Conservation (phyloP, 2,329 filamentous ascomycete species). For the Gaeumannomyces sp. region DNA sequence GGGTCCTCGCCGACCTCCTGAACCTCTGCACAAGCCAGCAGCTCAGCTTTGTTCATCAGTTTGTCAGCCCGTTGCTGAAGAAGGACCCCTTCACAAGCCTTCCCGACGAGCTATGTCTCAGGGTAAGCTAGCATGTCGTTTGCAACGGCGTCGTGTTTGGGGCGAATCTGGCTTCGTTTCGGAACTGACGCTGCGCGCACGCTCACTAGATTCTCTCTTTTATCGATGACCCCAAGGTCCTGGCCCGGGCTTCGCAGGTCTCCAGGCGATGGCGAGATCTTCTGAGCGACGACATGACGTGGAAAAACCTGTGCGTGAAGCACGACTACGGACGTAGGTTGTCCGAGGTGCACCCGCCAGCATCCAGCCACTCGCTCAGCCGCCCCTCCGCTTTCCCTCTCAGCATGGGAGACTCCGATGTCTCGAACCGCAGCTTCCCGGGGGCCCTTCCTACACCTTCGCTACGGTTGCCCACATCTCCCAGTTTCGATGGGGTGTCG, state of each 20-base stretch:
- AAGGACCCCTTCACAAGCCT: conserved; percentile 92
- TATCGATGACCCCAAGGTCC: conserved; percentile 91
- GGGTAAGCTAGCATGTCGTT: conserved; percentile 45
- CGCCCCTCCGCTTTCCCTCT: conserved; percentile 28
- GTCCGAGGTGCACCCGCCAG: conserved; percentile 40
- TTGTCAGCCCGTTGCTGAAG: conserved; percentile 88
- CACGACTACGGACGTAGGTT: conserved; percentile 71
- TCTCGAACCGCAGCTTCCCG: conserved; percentile 37
- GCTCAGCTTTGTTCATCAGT: conserved; percentile 91
- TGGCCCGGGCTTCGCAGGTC: conserved; percentile 92
- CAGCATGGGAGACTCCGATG: conserved; percentile 26
- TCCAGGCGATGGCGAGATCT: conserved; percentile 90
- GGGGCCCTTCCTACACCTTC: conserved; percentile 31
- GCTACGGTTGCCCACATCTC: conserved; percentile 33
- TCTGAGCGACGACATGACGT: conserved; percentile 92
- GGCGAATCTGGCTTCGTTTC: conserved; percentile 3
- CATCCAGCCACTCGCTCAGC: conserved; percentile 23
- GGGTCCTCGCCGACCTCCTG: conserved; percentile 78
- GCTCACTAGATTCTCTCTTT: conserved; percentile 75
- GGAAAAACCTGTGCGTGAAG: conserved; percentile 95
- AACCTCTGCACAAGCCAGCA: conserved; percentile 94
- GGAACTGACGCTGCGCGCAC: neutral
- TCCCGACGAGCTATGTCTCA: conserved; percentile 85
- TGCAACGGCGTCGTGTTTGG: neutral
- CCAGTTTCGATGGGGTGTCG: conserved; percentile 49